These are phyloP conservation scores for Claviceps citrina DNA, from an alignment of 2,329 filamentous ascomycete genomes.

Conservation along the genomic window DNA sequence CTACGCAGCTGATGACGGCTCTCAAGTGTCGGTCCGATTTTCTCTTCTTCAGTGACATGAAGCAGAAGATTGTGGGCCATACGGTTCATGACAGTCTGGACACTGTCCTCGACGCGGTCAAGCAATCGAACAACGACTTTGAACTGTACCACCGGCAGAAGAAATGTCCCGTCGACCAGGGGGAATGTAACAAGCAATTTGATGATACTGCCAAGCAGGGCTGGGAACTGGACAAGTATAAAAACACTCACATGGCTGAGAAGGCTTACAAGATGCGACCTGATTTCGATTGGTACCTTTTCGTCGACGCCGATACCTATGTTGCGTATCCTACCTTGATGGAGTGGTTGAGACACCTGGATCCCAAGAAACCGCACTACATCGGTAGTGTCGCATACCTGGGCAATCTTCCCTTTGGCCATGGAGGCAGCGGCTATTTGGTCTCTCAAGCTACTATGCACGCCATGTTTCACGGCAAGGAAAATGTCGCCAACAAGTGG, in stretches of 20 bases:
- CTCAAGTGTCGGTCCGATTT: constrained; percentile 34
- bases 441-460: constrained; percentile 37
- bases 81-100: constrained; percentile 32
- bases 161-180: constrained; percentile 28
- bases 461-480: constrained; percentile 25
- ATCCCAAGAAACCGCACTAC: constrained; percentile 29
- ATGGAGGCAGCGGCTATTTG: constrained; percentile 41
- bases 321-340: constrained; percentile 37
- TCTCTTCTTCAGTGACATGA: constrained; percentile 43
- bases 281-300: constrained; percentile 42
- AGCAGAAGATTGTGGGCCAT: constrained; percentile 29
- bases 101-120: constrained; percentile 26
- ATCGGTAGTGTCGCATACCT: constrained; percentile 34
- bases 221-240: constrained; percentile 47
- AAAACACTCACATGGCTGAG: constrained; percentile 44
- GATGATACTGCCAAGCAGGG: constrained; percentile 17
- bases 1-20: constrained; percentile 38
- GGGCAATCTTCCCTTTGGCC: constrained; percentile 30
- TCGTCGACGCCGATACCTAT: constrained; percentile 44
- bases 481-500: constrained; percentile 30
- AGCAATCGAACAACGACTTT: constrained; percentile 33
- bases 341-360: constrained; percentile 29
- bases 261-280: constrained; percentile 36
- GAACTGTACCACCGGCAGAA: constrained; percentile 31
- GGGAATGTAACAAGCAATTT: constrained; percentile 24